A percentile compares a stretch with the other conserved stretches of the same genome.
Evolutionary conservation across 768 basidiomycete genomes (phyloP).

Genomic region (Lactarius sanguifluus): DNA sequence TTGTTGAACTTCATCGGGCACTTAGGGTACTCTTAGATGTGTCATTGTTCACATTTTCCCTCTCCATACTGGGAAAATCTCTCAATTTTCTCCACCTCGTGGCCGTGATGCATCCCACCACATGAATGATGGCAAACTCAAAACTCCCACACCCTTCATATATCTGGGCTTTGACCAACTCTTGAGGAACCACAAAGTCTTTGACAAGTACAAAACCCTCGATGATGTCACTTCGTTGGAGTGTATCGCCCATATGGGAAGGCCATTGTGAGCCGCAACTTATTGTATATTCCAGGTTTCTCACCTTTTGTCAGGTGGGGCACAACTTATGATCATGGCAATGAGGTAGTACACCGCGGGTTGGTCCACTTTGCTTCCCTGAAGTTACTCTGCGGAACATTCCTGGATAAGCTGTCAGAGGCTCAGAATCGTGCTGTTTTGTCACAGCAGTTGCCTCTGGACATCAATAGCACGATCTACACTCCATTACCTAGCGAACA

Average conservation of each 20-base stretch:
- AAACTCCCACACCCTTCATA: background rate
- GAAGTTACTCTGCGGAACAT: background rate
- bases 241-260: background rate
- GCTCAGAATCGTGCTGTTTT: background rate
- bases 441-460: background rate
- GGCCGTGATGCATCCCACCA: background rate
- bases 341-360: background rate
- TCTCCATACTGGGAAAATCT: background rate
- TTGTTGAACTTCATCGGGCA: background rate
- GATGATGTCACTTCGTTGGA: background rate
- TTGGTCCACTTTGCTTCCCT: background rate
- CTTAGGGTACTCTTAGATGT: background rate
- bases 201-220: background rate
- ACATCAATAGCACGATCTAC: background rate
- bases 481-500: too few species aligned
- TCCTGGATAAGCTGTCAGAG: background rate
- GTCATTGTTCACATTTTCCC: background rate
- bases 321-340: background rate
- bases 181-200: background rate
- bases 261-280: too few species aligned
- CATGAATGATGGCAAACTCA: background rate
- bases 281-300: too few species aligned
- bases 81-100: background rate
- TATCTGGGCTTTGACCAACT: slow-evolving; percentile 3
- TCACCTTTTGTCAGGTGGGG: background rate